Conservation (phyloP, 2,329 filamentous ascomycete species). For the Venturia nashicola region DNA sequence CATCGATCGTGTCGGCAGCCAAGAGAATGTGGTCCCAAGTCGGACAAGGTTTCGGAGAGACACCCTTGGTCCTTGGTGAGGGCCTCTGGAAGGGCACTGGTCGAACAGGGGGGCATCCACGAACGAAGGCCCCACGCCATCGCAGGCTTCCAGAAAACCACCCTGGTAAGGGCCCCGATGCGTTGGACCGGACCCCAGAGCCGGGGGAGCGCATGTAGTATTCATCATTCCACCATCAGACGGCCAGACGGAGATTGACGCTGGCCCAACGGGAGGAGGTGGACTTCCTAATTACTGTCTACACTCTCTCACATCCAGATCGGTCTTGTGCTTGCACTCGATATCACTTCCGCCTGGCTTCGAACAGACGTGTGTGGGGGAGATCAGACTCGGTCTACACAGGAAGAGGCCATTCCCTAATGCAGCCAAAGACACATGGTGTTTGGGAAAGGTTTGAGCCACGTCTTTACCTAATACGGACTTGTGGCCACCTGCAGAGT, state of each 20-base stretch:
- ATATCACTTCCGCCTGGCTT: no score
- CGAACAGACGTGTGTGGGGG: no score
- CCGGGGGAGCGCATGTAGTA: background rate
- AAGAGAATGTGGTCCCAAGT: background rate
- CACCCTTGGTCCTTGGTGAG: background rate
- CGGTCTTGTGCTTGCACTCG: no score
- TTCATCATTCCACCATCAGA: background rate
- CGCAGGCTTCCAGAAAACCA: background rate
- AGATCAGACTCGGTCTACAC: no score
- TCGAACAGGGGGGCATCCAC: background rate
- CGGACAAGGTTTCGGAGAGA: constrained; percentile 1
- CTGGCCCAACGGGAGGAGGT: background rate
- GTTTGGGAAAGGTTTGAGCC: background rate
- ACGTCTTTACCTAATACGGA: background rate
- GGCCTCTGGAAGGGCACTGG: no score
- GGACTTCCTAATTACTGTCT: background rate
- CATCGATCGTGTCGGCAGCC: constrained; percentile 1
- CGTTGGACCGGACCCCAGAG: background rate
- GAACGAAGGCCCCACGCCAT: background rate
- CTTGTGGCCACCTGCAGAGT: background rate
- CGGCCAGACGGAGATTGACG: background rate
- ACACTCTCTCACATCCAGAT: no score
- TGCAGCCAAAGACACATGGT: background rate
- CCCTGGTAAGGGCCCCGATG: background rate
- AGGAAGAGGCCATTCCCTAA: no score